These are phyloP conservation scores for Pyrus bretschneideri DNA, from an alignment of 306 rosid genomes.

Conservation along the genomic window DNA sequence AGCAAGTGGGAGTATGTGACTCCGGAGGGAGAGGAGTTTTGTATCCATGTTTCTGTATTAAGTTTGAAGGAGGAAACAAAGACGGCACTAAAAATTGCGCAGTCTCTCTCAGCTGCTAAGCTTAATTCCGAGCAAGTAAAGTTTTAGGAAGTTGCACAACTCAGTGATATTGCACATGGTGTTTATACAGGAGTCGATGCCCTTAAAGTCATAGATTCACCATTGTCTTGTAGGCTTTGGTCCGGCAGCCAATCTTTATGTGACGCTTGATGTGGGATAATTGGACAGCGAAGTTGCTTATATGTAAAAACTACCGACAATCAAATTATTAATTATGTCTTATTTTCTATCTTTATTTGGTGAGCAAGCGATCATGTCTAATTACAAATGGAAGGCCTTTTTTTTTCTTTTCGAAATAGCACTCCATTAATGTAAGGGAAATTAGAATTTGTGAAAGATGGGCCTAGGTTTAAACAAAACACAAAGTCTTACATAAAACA, in stretches of 20 bases:
- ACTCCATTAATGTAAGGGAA: too few species aligned
- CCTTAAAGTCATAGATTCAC: too few species aligned
- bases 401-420: too few species aligned
- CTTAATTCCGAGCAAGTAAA: neutral
- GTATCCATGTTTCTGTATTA: slow-evolving; percentile 32
- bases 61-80: neutral
- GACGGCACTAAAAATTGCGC: neutral
- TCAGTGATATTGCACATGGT: neutral
- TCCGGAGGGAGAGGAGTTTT: slow-evolving; percentile 55
- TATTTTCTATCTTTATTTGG: too few species aligned
- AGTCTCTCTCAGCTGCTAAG: neutral
- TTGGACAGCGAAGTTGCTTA: neutral
- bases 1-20: slow-evolving; percentile 40
- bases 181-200: neutral
- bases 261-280: neutral
- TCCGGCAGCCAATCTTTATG: neutral
- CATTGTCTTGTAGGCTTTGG: neutral
- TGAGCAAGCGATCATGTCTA: neutral
- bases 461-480: too few species aligned
- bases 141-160: neutral
- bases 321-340: neutral
- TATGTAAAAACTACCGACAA: neutral
- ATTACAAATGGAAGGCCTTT: too few species aligned
- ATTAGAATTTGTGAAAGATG: too few species aligned
- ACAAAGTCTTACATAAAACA: too few species aligned